Evolutionary conservation across 768 basidiomycete genomes (phyloP).

Genomic region (Podaxis rugospora): DNA sequence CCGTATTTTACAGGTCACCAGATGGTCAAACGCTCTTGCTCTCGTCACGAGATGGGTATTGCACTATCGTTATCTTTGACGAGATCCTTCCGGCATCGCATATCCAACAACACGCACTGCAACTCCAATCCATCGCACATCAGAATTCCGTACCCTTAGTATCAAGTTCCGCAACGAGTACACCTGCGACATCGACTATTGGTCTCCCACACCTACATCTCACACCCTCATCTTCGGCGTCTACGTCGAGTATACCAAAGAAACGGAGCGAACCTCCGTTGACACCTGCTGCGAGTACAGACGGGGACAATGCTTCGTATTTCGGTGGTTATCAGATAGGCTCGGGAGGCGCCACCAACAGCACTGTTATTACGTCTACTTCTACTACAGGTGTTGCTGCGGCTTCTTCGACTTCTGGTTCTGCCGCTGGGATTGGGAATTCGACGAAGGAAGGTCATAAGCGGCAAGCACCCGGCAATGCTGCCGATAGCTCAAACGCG

Average conservation of each 20-base stretch:
- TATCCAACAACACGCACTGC: slow-evolving; percentile 87
- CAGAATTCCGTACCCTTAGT: slow-evolving; percentile 66
- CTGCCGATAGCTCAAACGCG: background rate
- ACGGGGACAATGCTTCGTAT: slow-evolving; percentile 26
- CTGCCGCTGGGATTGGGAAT: slow-evolving; percentile 3
- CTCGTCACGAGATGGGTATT: slow-evolving; percentile 94
- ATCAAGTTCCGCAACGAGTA: slow-evolving; percentile 29
- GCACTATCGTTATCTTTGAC: slow-evolving; percentile 92
- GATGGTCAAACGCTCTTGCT: slow-evolving; percentile 93
- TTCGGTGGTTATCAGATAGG: slow-evolving; percentile 8
- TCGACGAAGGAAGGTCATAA: slow-evolving; percentile 5
- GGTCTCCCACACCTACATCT: slow-evolving; percentile 8
- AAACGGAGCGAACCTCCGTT: slow-evolving; percentile 41
- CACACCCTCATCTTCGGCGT: slow-evolving; percentile 18
- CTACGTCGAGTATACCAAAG: slow-evolving; percentile 23
- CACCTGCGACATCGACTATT: slow-evolving; percentile 21
- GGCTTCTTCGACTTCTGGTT: slow-evolving; percentile 21
- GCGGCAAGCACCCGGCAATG: slow-evolving; percentile 18
- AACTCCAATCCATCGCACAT: slow-evolving; percentile 87
- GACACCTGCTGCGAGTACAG: slow-evolving; percentile 46
- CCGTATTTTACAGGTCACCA: slow-evolving; percentile 64
- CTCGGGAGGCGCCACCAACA: background rate
- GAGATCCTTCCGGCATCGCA: slow-evolving; percentile 87
- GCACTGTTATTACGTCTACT: background rate
- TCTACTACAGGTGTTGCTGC: background rate